Percentiles rank a stretch among this genome's conserved stretches.
These are phyloP conservation scores for Coffea canephora DNA, from an alignment of 257 asterid genomes.

Conservation along the genomic window DNA sequence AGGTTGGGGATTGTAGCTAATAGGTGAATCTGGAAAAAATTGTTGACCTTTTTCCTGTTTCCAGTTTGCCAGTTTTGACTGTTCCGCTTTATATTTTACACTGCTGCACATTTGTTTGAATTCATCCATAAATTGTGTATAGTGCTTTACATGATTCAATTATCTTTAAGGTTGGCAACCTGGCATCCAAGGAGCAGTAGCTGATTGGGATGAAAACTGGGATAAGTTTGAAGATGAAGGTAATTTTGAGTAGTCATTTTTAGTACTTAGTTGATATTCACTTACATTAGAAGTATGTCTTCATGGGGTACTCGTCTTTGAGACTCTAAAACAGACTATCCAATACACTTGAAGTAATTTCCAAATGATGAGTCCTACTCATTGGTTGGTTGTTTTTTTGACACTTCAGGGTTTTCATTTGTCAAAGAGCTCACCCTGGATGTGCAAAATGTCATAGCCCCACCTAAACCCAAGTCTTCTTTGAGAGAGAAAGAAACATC, in stretches of 20 bases:
- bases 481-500: conserved; percentile 58
- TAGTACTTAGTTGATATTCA: background rate
- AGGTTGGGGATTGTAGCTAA: background rate
- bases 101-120: background rate
- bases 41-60: background rate
- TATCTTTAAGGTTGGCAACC: conserved; percentile 82
- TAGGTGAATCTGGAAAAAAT: background rate
- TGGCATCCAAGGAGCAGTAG: conserved; percentile 85
- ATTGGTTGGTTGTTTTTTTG: conserved; percentile 13
- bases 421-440: conserved; percentile 93
- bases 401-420: conserved; percentile 57
- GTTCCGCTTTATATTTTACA: background rate
- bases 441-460: conserved; percentile 77
- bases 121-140: background rate
- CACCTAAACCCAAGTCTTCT: conserved; percentile 67
- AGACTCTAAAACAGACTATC: background rate
- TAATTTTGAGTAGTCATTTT: conserved; percentile 24
- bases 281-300: background rate
- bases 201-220: conserved; percentile 99
- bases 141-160: background rate
- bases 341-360: background rate
- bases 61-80: background rate
- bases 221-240: conserved; percentile 96
- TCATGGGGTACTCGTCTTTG: background rate
- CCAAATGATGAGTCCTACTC: background rate